Base-by-base conservation (phyloP, 2,329 filamentous ascomycete species). In the Lasiodiplodia gonubiensis region DNA sequence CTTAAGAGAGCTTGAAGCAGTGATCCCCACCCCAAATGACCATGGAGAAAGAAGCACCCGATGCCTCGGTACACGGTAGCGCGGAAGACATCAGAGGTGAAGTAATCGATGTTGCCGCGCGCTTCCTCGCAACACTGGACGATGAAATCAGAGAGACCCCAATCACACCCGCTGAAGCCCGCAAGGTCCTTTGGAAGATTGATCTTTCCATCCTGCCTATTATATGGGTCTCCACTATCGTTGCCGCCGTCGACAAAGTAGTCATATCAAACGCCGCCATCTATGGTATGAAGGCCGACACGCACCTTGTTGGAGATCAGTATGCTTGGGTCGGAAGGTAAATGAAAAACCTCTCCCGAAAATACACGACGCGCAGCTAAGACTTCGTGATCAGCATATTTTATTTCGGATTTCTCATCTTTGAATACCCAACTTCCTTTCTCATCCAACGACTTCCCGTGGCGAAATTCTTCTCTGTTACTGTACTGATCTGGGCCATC, bases 181-280 rank as follows among this genome's bases (percentile, higher is more conserved):
- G 61, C 16, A 64, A 54, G 35, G 61, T 64, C 18, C 61, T 64
- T 8, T 64, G 61, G 61, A 64, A 64, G 51, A 54, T 64, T n/a
- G 61, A 64, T 23, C 61, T 64, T 1, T 37, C 51, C 18, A 30
- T 64, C 10, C 61, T 64, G 8, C 61, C 61, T 21, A 16, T 64
- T 12, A 53, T 54, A 27, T 64, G 61, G 61, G 33, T 66, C 6
- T 54, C 64, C 12, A 39, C 39, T 10, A 66, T 59, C 5, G 73
- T 73, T 8, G 74, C 63, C 35, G 63, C 49, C 53, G 46, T 86
- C 10, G 84, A 86, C 74, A 86, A 86, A 71, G 72, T 68, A 21
- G 70, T 67, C 10, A 72, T 69, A 6, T 70, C 70, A 5, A 72
- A 70, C 30, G 73, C 73, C 7, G 71, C 71, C 18, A 52, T 74